Evolutionary conservation across 2,329 filamentous ascomycete species (phyloP), one percentile per base, ranked within the genome.

Genomic region (Lojkania enalia): DNA sequence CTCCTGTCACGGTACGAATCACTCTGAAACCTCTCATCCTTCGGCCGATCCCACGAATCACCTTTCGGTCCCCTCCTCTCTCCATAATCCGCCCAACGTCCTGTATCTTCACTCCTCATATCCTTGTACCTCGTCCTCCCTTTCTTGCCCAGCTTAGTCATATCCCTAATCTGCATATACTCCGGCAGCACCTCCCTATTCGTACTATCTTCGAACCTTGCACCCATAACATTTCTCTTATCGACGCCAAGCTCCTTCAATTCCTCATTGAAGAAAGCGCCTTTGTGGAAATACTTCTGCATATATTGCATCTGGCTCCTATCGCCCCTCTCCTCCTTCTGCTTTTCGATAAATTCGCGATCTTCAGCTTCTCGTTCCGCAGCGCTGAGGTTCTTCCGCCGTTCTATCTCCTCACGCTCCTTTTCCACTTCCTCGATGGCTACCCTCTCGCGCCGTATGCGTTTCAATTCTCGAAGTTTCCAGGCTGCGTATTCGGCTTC

Each of bases 281-380:
- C 94, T 73, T 91, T 92, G 77, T 99, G 94, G 71, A 89, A 91
- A 74, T 97, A 99, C 66, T 91, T 90, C 65, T 96, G 91, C 87
- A 97, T 89, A 69, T 84, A 96, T 2, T 81, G 81, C 78, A 94
- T 89, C 71, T 92, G 87, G 41, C 90, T 90, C 49, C 86, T 85
- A 39, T 77, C 49, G 59, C 88, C 88, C 18, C 77, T 75, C 52
- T 95, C 90, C 51, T 87, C 87, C 57, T 86, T 83, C 71, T 97
- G 92, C 54, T 79, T 77, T 1, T 85, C 84, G 14, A 97, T 74
- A 68, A 83, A 88, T 39, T 80, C 87, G 32, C 84, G 81, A 69
- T 99, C 94, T 68, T 99, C 94, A 46, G 83, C 85, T 46, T 85
- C 83, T 36, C 94, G 83, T 71, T 97, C 91, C 59, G 92, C 90